These are phyloP conservation scores for Sporothrix dimorphospora DNA, from an alignment of 2,329 filamentous ascomycete species.

Conservation along the genomic window DNA sequence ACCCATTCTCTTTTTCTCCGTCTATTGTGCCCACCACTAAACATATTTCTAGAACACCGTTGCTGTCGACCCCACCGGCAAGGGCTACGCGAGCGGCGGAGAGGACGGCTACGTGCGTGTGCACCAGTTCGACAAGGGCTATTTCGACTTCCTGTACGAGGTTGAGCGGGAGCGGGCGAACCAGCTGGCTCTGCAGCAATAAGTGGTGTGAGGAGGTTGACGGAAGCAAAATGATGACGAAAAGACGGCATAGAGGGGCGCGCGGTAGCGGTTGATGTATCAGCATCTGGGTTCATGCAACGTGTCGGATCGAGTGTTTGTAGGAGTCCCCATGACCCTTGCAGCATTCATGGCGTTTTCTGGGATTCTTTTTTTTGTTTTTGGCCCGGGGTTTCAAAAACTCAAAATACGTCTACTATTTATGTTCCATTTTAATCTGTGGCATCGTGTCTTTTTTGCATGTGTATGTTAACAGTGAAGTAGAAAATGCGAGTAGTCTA, in stretches of 20 bases:
- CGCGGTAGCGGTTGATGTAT: not conserved
- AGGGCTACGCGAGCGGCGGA: slow-evolving; percentile 90
- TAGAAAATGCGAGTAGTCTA: not conserved
- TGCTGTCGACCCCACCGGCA: slow-evolving; percentile 87
- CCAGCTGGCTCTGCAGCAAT: slow-evolving; percentile 40
- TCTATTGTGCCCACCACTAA: slow-evolving; percentile 1
- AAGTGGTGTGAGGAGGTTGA: slow-evolving; percentile 10
- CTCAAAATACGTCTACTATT: slow-evolving; percentile 22
- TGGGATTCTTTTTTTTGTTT: slow-evolving; percentile 19
- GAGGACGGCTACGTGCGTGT: slow-evolving; percentile 98
- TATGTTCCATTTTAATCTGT: slow-evolving; percentile 10
- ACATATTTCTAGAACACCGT: slow-evolving; percentile 76
- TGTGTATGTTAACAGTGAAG: not conserved
- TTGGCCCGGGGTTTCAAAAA: slow-evolving; percentile 23
- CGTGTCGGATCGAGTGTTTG: slow-evolving; percentile 32
- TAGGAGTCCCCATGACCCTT: slow-evolving; percentile 21
- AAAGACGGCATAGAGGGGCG: slow-evolving; percentile 7
- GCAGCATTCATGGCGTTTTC: slow-evolving; percentile 31
- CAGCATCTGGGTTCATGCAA: slow-evolving; percentile 23
- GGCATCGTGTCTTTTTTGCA: not conserved
- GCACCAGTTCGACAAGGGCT: slow-evolving; percentile 97
- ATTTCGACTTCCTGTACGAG: slow-evolving; percentile 99
- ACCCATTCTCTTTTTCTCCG: too few species aligned
- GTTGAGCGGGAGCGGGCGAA: slow-evolving; percentile 82
- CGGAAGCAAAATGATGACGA: not conserved